Evolutionary conservation across 1,139 yeast genomes (phyloP).

Genomic region (Wickerhamiella infanticola): DNA sequence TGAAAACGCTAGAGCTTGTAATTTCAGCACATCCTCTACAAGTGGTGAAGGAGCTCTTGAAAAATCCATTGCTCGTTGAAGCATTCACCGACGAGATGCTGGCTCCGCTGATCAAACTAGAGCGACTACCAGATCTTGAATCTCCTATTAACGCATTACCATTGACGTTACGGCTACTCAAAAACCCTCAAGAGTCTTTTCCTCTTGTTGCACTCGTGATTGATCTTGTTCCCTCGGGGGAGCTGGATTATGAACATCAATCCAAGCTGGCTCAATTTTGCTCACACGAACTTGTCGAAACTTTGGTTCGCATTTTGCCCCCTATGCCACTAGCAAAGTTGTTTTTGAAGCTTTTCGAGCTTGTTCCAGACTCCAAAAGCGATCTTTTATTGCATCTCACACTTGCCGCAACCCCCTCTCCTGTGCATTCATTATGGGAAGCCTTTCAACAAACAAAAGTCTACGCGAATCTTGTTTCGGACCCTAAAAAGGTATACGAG

Average conservation of each 20-base stretch:
- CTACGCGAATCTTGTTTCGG: neutral
- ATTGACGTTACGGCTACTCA: constrained; percentile 1
- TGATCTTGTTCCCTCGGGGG: constrained; percentile 6
- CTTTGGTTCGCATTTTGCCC: neutral
- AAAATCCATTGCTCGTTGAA: neutral
- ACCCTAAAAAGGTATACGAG: neutral
- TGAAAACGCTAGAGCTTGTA: neutral
- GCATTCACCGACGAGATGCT: neutral
- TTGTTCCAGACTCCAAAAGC: constrained; percentile 16
- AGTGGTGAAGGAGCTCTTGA: neutral
- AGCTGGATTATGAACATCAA: neutral
- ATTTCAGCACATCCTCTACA: neutral
- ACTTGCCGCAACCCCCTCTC: constrained; percentile 16
- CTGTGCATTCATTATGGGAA: constrained; percentile 13
- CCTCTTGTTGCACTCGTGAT: constrained; percentile 7
- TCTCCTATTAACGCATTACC: constrained; percentile 3
- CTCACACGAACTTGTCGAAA: constrained; percentile 7
- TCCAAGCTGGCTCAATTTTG: constrained; percentile 12
- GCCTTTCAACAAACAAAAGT: neutral
- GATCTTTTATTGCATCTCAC: constrained; percentile 18
- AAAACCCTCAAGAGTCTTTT: constrained; percentile 1
- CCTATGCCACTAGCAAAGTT: neutral
- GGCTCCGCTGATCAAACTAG: neutral
- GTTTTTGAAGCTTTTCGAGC: constrained; percentile 10
- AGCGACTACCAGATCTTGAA: neutral